Evolutionary conservation across 2,329 filamentous ascomycete genomes (phyloP), one percentile per base, ranked within the genome.

Genomic region (Pseudogymnoascus sp.): DNA sequence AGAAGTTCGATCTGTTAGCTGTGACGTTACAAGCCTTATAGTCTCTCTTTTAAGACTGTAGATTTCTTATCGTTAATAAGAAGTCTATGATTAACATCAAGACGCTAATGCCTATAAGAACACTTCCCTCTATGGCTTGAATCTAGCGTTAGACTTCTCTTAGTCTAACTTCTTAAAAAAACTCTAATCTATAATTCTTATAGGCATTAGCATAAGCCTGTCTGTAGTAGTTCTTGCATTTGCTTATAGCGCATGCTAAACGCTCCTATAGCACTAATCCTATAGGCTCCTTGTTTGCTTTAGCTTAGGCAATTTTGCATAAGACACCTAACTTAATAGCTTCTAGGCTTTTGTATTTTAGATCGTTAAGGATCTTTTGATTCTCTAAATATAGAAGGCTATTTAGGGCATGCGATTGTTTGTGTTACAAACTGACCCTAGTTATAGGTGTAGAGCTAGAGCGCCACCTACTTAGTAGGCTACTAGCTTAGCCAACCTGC

Each of bases 81-180:
- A n/a, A n/a, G n/a, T n/a, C n/a, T n/a, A n/a, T n/a, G n/a, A n/a
- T n/a, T n/a, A n/a, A n/a, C n/a, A n/a, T n/a, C n/a, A n/a, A n/a
- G n/a, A n/a, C n/a, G n/a, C n/a, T n/a, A n/a, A n/a, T n/a, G n/a
- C n/a, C n/a, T n/a, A n/a, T n/a, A n/a, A n/a, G n/a, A n/a, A n/a
- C 51, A 54, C 48, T 25, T 54, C 48, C 48, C 48, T 54, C 48
- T 21, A 54, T 54, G 48, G 48, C 48, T 54, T n/a, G 23, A 57
- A 57, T 57, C 10, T 57, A 11, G 51, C 51, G 23, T 28, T 28
- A 11, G 51, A 57, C 51, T 57, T 57, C 51, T 28, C 51, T 57
- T 57, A 11, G 51, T 57, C 51, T 13, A n/a, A 57, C 51, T 31
- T 57, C 51, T 57, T 57, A 4, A 57, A 57, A 57, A 57, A 57